Conservation (phyloP, 441 rosid genomes). For the Biscutella laevigata region DNA sequence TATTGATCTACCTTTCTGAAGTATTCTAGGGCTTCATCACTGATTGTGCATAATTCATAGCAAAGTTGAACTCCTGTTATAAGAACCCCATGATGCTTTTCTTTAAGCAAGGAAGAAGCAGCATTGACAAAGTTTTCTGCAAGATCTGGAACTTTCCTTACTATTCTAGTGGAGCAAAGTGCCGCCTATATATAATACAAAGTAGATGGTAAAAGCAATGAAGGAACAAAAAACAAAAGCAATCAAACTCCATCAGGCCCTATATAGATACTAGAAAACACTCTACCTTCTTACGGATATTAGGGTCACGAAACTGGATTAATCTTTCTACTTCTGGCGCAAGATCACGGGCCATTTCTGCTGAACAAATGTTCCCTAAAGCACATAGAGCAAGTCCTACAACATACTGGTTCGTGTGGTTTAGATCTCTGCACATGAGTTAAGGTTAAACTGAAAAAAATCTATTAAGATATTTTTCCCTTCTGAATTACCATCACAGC, state of each 20-base stretch:
- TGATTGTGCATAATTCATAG: conserved; percentile 79
- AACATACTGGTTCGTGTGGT: conserved; percentile 90
- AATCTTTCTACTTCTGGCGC: conserved; percentile 98
- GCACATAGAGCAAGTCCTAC: conserved; percentile 99
- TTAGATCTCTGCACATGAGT: conserved; percentile 79
- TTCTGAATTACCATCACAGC: background rate
- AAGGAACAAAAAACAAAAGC: background rate
- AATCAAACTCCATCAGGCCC: conserved; percentile 7
- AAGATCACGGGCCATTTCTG: conserved; percentile 99
- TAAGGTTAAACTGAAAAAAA: conserved; percentile 42
- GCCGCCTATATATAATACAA: conserved; percentile 62
- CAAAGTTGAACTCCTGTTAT: conserved; percentile 95
- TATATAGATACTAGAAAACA: conserved; percentile 10
- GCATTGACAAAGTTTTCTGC: conserved; percentile 94
- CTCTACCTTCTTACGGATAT: conserved; percentile 85
- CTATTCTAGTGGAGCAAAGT: conserved; percentile 83
- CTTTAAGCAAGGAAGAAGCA: conserved; percentile 79
- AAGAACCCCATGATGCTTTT: conserved; percentile 96
- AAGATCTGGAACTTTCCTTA: conserved; percentile 94
- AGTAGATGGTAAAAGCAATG: conserved; percentile 14
- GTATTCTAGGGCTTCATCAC: conserved; percentile 76
- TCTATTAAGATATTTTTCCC: background rate
- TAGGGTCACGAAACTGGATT: conserved; percentile 97
- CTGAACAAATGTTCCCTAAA: conserved; percentile 96
- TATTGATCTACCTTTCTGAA: conserved; percentile 66